Conservation (phyloP, 2,329 filamentous ascomycete genomes). For the Arthrobotrys conoides region DNA sequence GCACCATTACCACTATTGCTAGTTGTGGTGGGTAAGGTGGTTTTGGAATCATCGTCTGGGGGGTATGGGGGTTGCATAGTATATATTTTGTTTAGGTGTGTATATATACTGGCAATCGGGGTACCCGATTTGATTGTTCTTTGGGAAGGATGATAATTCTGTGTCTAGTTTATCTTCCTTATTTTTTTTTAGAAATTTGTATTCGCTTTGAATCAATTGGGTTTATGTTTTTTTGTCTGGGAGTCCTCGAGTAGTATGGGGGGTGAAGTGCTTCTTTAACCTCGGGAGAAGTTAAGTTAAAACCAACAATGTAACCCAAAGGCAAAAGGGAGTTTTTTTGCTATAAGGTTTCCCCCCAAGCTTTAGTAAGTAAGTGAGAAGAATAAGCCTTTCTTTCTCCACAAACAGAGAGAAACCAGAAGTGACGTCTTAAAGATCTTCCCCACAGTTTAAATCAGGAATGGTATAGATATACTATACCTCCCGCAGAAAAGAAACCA, state of each 20-base stretch:
- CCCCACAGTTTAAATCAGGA: constrained; percentile 21
- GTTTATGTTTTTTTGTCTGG: constrained; percentile 11
- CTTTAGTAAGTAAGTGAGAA: no score
- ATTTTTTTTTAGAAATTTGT: background rate
- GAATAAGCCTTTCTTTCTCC: constrained; percentile 7
- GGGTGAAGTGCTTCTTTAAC: constrained; percentile 18
- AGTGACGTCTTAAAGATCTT: constrained; percentile 3
- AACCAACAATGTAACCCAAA: constrained; percentile 7
- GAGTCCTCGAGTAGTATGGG: constrained; percentile 2
- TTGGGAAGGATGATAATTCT: background rate
- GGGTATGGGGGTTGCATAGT: constrained; percentile 29
- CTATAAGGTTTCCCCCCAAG: constrained; percentile 15
- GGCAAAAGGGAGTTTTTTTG: constrained; percentile 4
- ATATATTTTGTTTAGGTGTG: no score
- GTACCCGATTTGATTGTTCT: background rate
- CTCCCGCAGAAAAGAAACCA: no score
- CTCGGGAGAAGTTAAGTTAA: constrained; percentile 20
- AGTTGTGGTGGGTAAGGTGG: constrained; percentile 10
- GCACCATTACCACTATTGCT: background rate
- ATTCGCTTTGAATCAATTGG: background rate
- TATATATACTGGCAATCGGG: background rate
- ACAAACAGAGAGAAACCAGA: background rate
- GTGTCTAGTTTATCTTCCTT: background rate
- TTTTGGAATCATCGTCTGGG: constrained; percentile 36
- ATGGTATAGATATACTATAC: background rate